phyloP scores from a whole-genome alignment of 352 stramenopile genomes.

The Pythium diclinum region DNA sequence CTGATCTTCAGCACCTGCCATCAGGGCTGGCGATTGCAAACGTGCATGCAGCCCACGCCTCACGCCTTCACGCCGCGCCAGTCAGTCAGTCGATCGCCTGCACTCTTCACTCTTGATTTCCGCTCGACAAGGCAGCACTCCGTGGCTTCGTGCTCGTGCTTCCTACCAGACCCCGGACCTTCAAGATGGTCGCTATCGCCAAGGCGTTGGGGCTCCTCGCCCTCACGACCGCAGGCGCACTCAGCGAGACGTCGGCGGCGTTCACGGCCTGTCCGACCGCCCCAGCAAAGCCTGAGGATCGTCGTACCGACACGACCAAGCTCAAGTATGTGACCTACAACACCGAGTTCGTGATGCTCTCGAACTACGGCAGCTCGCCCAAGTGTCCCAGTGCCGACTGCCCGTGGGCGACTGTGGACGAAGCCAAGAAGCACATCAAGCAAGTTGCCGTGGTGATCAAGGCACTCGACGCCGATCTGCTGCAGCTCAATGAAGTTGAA shows the following conservation, averaged over 20 bases:
- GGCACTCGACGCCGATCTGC: constrained; percentile 29
- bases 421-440: constrained; percentile 28
- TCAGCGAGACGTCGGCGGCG: too few relatives aligned
- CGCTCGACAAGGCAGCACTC: not conserved
- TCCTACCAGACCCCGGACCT: too few relatives aligned
- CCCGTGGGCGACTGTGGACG: constrained; percentile 24
- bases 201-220: constrained; percentile 3
- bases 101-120: not conserved
- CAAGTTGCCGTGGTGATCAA: constrained; percentile 26
- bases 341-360: constrained; percentile 31
- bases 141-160: too few relatives aligned
- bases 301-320: constrained; percentile 29
- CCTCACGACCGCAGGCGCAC: not conserved
- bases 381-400: constrained; percentile 27
- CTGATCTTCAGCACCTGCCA: too few relatives aligned
- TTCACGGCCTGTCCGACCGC: constrained; percentile 28
- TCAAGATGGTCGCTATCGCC: constrained; percentile 16
- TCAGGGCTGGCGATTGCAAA: not conserved
- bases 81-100: too few relatives aligned
- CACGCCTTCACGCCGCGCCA: not conserved
- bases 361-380: constrained; percentile 17
- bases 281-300: constrained; percentile 28
- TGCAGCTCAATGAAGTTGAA: constrained; percentile 35
- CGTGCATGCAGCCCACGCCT: not conserved
- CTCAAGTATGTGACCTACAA: constrained; percentile 39